These are phyloP conservation scores for Mycena olivaceomarginata DNA, from an alignment of 768 basidiomycete genomes.

Conservation along the genomic window DNA sequence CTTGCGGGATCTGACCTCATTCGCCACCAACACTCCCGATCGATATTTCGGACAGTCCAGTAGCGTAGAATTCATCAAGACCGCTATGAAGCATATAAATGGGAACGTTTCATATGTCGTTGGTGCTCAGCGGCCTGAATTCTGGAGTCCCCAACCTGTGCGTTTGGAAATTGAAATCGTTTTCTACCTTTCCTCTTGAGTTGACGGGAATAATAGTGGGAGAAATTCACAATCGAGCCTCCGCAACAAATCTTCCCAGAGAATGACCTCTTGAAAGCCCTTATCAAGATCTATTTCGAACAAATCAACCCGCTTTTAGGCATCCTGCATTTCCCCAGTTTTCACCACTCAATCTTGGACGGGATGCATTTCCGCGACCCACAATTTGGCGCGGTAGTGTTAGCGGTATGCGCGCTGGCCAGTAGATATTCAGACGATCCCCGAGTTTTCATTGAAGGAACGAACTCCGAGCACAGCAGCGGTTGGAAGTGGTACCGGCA, in stretches of 20 bases:
- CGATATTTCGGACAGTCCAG: conserved; percentile 13
- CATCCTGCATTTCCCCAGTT: conserved; percentile 80
- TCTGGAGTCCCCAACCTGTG: conserved; percentile 12
- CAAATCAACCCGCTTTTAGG: conserved; percentile 71
- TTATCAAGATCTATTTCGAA: conserved; percentile 78
- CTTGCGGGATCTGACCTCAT: neutral
- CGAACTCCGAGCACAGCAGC: conserved; percentile 63
- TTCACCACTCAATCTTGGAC: conserved; percentile 67
- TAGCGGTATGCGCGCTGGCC: conserved; percentile 81
- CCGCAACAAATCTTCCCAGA: conserved; percentile 65
- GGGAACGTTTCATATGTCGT: neutral
- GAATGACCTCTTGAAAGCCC: conserved; percentile 63
- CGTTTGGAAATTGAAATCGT: neutral
- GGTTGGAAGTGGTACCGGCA: conserved; percentile 80
- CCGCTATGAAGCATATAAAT: neutral
- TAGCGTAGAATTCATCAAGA: conserved; percentile 7
- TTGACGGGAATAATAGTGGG: conserved; percentile 55
- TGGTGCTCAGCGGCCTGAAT: conserved; percentile 19
- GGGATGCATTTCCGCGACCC: conserved; percentile 69
- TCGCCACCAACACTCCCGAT: neutral
- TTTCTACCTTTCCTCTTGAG: neutral
- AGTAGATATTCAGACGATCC: conserved; percentile 73
- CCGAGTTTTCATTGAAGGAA: conserved; percentile 56
- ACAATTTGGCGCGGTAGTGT: conserved; percentile 74
- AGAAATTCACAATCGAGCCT: conserved; percentile 49